Base-by-base conservation (phyloP, 352 stramenopile species). In the Phytophthora capsici region DNA sequence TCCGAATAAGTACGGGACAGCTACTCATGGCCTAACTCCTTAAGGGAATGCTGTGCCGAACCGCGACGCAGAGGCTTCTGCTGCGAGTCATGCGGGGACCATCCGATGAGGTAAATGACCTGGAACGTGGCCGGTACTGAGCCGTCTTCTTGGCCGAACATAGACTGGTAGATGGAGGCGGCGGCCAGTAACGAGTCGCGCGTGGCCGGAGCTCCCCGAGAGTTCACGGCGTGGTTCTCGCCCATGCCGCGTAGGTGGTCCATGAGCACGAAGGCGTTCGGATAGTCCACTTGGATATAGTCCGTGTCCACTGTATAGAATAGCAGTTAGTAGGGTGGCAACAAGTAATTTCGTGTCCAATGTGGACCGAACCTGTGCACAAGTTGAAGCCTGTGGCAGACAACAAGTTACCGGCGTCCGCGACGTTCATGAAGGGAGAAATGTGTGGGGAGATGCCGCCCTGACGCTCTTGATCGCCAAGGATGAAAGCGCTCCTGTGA, bases 31-130 rank as follows among this genome's bases (percentile, higher is more conserved):
- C 77, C 72, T 6, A 95, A 70, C 49, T 96, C 70, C 58, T 93
- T 91, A 49, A 96, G 72, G 14, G 88, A 96, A 32, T 78, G 73
- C 63, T 92, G 75, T 1, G 89, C 88, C 1, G 85, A 85, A 17
- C 91, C 93, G 7, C 91, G 84, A 48, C 79, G 80, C 66, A 96
- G 75, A 0, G 97, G 96, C 67, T 97, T 83, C 61, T 93, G 96
- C 76, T 99, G 97, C 28, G 90, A 98, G 20, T 90, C 82, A 77
- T 99, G 90, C 10, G 96, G 96, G 38, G 94, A 96, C 97, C 97
- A 99, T 41, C 97, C 97, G 75, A 99, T 99, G 60, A 98, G 97
- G 82, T 98, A 99, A 36, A 99, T 97, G 26, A 96, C 79, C 75
- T 99, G 94, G 58, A 98, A 98, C 0, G 96, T 98, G 10, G 95